A percentile compares a stretch with the other conserved stretches of the same genome.
Conservation (phyloP, 495 filamentous ascomycete genomes). For the Neurospora sp. region DNA sequence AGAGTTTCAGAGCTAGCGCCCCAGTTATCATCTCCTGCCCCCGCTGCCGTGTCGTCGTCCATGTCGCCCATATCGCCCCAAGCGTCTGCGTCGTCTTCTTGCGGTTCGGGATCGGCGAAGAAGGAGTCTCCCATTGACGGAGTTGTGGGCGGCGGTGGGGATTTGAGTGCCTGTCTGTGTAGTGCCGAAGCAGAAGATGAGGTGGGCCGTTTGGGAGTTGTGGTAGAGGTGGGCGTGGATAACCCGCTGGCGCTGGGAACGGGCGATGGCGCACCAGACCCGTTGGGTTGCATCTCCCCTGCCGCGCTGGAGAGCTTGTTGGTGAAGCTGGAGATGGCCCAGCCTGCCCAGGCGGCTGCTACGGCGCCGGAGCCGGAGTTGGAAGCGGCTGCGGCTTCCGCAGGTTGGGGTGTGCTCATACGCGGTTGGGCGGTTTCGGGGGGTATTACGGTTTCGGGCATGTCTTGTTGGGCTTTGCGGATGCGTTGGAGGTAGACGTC, state of each 20-base stretch:
- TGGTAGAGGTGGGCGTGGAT: constrained; percentile 15
- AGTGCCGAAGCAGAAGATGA: constrained; percentile 42
- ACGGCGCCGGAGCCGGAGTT: not conserved
- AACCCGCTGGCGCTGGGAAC: constrained; percentile 11
- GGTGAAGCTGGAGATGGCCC: constrained; percentile 98
- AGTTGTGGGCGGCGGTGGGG: constrained; percentile 28
- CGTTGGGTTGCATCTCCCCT: constrained; percentile 63
- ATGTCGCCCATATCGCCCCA: constrained; percentile 60
- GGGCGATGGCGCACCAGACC: constrained; percentile 9
- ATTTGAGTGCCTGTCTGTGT: constrained; percentile 42
- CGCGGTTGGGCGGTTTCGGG: constrained; percentile 46
- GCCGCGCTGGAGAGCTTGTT: constrained; percentile 78
- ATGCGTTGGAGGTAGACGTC: constrained; percentile 82
- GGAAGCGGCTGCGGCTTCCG: constrained; percentile 47
- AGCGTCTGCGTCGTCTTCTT: constrained; percentile 49
- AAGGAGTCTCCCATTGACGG: constrained; percentile 34
- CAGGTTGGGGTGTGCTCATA: constrained; percentile 61
- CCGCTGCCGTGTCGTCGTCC: constrained; percentile 47
- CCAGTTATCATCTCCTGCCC: constrained; percentile 17
- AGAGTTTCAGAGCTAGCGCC: constrained; percentile 36
- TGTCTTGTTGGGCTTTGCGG: constrained; percentile 59
- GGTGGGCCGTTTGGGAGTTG: not conserved
- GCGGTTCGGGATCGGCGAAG: constrained; percentile 29
- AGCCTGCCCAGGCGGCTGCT: constrained; percentile 63
- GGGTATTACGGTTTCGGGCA: constrained; percentile 68